Evolutionary conservation across 164 flowering plant genomes (phyloP).

Genomic region (Warburgia ugandensis): DNA sequence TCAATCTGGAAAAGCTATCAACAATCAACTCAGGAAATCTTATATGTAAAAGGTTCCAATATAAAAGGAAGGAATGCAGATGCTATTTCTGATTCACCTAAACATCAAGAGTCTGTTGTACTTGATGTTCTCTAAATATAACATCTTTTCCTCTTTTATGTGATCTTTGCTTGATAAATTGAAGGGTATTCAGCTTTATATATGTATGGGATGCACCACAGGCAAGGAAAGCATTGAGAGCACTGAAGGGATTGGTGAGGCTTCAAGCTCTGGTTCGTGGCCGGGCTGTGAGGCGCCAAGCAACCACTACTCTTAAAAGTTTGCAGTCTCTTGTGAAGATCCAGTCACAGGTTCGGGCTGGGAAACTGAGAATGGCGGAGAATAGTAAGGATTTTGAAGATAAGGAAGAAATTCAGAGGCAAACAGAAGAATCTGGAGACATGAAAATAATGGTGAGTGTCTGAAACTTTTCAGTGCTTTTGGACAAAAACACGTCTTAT

Average conservation of each 20-base stretch:
- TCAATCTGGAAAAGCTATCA: too few species aligned
- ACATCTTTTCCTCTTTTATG: too few species aligned
- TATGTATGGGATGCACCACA: constrained; percentile 7
- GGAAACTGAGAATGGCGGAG: constrained; percentile 14
- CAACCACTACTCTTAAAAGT: constrained; percentile 23
- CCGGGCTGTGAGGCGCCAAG: constrained; percentile 52
- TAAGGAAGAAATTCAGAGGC: constrained; percentile 13
- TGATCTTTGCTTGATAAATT: too few species aligned
- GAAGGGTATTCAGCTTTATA: background rate
- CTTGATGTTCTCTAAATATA: too few species aligned
- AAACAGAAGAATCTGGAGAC: constrained; percentile 15
- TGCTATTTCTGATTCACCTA: too few species aligned
- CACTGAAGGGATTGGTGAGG: constrained; percentile 75
- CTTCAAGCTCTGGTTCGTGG: constrained; percentile 86
- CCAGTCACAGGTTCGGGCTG: constrained; percentile 22
- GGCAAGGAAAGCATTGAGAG: constrained; percentile 87
- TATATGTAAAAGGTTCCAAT: too few species aligned
- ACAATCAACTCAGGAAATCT: too few species aligned
- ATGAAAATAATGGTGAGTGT: constrained; percentile 9
- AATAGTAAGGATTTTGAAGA: constrained; percentile 10
- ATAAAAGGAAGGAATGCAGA: too few species aligned
- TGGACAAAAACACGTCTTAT: background rate
- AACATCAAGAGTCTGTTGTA: too few species aligned
- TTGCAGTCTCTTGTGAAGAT: constrained; percentile 29
- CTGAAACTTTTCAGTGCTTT: background rate